Base-by-base conservation (phyloP, 345 rosid genomes). In the Boechera stricta region DNA sequence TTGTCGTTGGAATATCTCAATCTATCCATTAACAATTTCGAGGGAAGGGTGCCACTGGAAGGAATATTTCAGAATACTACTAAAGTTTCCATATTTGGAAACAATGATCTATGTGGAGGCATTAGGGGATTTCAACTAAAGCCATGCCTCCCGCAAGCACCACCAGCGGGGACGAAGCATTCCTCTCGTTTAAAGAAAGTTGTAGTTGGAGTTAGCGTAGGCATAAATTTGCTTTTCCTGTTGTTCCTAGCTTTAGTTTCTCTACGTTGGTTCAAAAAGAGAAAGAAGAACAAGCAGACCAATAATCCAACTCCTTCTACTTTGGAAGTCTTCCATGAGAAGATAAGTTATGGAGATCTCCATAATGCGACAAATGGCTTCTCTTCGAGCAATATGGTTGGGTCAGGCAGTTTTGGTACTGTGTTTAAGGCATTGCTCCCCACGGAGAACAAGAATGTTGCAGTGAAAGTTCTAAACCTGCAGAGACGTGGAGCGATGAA, bases 401-500 rank as follows among this genome's bases (percentile, higher is more conserved):
- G 56, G 6, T 52, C 29, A 21, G 56, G 56, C 6, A 52, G 56
- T 52, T 52, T 52, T 52, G 56, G 56, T 52, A 52, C 12, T 18
- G 55, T 51, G 29, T 51, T 18, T 51, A 51, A 51, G 29, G 55
- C 55, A 18, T 51, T 51, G 0, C 29, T 51, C 29, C 55, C 28
- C 4, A 9, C 0, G 1, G 12, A 51, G 29, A 1, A 18, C 0
- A 51, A 18, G 12, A 10, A 7, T 8, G 29, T 18, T 51, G 81
- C 85, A 1, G 61, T 79, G 3, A 82, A 82, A n/a, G 83, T 82
- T 33, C 49, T 86, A 10, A 52, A 84, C 64, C 39, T 86, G 38
- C 67, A 65, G 47, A 75, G 49, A 59, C 69, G 36, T 41, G 85
- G 83, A 72, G 89, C 85, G 11, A 62, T 62, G 5, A 81, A 74